A percentile compares a stretch with the other conserved stretches of the same genome.
phyloP scores from a whole-genome alignment of 371 early-diverging fungal genomes.

The Apophysomyces ossiformis region DNA sequence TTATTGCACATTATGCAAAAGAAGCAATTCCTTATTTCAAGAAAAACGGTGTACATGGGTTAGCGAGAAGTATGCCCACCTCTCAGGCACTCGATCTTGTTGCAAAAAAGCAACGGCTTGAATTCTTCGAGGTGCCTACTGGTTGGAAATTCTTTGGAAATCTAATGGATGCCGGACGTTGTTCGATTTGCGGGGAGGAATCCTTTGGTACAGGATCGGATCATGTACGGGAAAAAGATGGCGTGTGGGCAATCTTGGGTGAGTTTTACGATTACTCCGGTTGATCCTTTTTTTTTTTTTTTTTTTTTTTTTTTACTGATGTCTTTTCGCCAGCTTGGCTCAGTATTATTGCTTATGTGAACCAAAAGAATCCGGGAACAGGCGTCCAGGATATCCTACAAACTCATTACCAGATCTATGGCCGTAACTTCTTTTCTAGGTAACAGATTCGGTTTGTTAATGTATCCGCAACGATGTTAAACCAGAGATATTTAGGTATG shows the following conservation, averaged over 20 bases:
- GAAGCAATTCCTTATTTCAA: slow-evolving; percentile 91
- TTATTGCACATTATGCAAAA: slow-evolving; percentile 90
- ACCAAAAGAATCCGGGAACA: slow-evolving; percentile 55
- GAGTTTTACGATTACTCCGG: slow-evolving; percentile 13
- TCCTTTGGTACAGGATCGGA: slow-evolving; percentile 98
- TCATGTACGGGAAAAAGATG: slow-evolving; percentile 98
- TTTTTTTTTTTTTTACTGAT: slow-evolving; percentile 1
- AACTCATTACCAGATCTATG: slow-evolving; percentile 82
- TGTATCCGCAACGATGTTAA: slow-evolving; percentile 11
- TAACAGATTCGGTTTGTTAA: slow-evolving; percentile 1
- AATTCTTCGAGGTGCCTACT: slow-evolving; percentile 91
- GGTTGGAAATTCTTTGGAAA: slow-evolving; percentile 99
- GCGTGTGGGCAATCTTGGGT: slow-evolving; percentile 95
- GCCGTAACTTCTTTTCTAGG: slow-evolving; percentile 96
- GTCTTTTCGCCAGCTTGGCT: slow-evolving; percentile 79
- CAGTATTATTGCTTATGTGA: slow-evolving; percentile 85
- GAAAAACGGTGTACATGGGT: slow-evolving; percentile 82
- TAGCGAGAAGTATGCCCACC: slow-evolving; percentile 97
- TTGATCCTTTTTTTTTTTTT: slow-evolving; percentile 6
- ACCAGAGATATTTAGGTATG: slow-evolving; percentile 60
- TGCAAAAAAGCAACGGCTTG: slow-evolving; percentile 78
- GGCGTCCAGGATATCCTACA: slow-evolving; percentile 81
- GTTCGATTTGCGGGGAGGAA: slow-evolving; percentile 98
- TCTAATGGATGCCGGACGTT: slow-evolving; percentile 95
- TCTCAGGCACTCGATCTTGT: slow-evolving; percentile 91